phyloP scores from a whole-genome alignment of 345 rosid species.

The Schrenkiella parvula region DNA sequence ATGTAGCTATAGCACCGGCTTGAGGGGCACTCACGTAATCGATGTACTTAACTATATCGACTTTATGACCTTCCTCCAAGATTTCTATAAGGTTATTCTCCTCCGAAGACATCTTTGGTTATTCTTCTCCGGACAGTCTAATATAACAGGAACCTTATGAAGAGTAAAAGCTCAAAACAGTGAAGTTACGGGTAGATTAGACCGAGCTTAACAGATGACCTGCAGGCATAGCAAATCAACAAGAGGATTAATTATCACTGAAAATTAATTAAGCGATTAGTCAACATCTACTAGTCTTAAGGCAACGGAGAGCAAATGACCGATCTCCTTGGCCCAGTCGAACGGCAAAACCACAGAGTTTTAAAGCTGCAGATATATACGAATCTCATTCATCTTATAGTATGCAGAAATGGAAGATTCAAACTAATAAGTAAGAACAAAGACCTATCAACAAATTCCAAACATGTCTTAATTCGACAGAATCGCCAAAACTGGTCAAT shows the following conservation, averaged over 20 bases:
- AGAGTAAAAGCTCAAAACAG: not conserved
- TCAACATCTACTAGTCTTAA: not conserved
- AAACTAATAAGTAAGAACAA: not conserved
- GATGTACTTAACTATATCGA: constrained; percentile 58
- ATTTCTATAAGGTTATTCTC: constrained; percentile 60
- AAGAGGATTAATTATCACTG: not conserved
- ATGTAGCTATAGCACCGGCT: constrained; percentile 69
- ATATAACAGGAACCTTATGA: not conserved
- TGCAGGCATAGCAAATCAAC: constrained; percentile 1
- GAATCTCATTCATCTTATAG: not conserved
- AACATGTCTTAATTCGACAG: not conserved
- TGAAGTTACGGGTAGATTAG: not conserved
- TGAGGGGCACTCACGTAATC: constrained; percentile 59
- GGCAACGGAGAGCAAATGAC: not conserved
- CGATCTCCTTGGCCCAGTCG: not conserved
- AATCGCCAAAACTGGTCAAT: not conserved
- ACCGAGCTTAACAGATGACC: not conserved
- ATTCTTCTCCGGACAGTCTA: not conserved
- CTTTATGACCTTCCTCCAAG: constrained; percentile 52
- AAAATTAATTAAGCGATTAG: not conserved
- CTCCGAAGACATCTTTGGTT: constrained; percentile 41
- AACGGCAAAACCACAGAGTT: not conserved
- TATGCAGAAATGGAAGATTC: constrained; percentile 11
- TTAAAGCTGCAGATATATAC: not conserved
- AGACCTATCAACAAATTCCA: not conserved